Evolutionary conservation across 345 rosid species (phyloP), one percentile per base, ranked within the genome.

Genomic region (Cardamine chenopodiifolia): DNA sequence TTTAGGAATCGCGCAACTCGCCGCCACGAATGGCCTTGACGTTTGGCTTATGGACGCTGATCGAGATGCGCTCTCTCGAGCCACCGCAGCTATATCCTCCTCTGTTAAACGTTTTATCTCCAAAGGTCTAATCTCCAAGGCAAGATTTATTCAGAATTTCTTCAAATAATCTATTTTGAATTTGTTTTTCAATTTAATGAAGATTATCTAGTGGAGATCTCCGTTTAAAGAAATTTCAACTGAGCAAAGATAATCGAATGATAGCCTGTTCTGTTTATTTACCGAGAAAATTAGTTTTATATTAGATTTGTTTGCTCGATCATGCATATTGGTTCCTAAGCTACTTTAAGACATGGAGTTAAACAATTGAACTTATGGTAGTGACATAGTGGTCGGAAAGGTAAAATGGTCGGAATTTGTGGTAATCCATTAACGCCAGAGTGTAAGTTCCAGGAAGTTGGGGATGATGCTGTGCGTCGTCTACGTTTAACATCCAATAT

Each of bases 1-100:
- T n/a, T 91, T 93, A 2, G 98, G 98, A 8, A 91, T 94, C 50
- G 98, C 98, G 25, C 97, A 89, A 73, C 88, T 94, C 53, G 97
- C 86, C 63, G 85, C 85, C 66, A 83, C 84, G 70, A 74, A 83
- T 64, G 95, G 98, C 39, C 76, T 91, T 71, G 72, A 73, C 17
- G 96, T 85, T 35, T 82, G 86, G 80, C 86, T 91, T 6, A 49
- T 88, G 23, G 97, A 91, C 77, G 72, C 83, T 22, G 91, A 88
- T 72, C 79, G 86, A 1, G 80, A 70, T 2, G 97, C 96, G 15
- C 91, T 94, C 68, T 66, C 82, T 60, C 81, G 86, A 75, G 92
- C 93, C 73, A 34, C 78, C 53, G 73, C 83, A 19, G 72, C 86
- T 45, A 89, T 89, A 68, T 75, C 89, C 62, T 20, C 76, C 64